Evolutionary conservation across 305 asterid genomes (phyloP).

Genomic region (Nicotiana rustica): DNA sequence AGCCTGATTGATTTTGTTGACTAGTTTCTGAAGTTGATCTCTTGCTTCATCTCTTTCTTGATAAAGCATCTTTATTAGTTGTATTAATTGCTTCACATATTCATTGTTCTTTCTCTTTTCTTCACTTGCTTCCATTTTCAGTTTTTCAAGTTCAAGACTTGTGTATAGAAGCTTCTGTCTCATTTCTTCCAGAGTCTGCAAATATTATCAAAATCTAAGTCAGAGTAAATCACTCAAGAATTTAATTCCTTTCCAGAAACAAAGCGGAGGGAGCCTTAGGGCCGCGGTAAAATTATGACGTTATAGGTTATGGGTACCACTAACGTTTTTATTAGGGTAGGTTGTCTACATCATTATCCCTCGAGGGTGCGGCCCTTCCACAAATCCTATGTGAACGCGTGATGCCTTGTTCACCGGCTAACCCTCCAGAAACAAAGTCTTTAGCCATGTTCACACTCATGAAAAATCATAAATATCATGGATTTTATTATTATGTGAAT

Average conservation of each 20-base stretch:
- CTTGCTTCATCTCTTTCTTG: constrained; percentile 83
- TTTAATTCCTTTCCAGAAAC: too few relatives aligned
- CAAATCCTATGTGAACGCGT: too few relatives aligned
- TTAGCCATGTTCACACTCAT: background rate
- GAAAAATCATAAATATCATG: background rate
- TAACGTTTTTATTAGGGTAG: too few relatives aligned
- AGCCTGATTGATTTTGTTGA: constrained; percentile 39
- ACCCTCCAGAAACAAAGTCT: background rate
- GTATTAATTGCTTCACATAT: constrained; percentile 53
- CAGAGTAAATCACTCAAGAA: background rate
- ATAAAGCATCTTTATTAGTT: constrained; percentile 54
- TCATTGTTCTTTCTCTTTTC: constrained; percentile 63
- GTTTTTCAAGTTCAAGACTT: constrained; percentile 67
- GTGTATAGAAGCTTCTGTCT: constrained; percentile 65
- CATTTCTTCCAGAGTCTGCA: constrained; percentile 63
- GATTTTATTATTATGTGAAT: background rate
- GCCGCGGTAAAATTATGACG: too few relatives aligned
- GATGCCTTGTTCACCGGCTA: too few relatives aligned
- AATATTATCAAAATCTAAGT: background rate
- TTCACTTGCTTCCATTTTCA: constrained; percentile 64
- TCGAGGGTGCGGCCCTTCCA: too few relatives aligned
- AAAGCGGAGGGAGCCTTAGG: too few relatives aligned
- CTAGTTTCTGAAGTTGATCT: constrained; percentile 57
- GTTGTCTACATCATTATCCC: too few relatives aligned
- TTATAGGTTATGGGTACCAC: too few relatives aligned